phyloP scores from a whole-genome alignment of 805 yeast species.

The Yamadazyma endophytica region DNA sequence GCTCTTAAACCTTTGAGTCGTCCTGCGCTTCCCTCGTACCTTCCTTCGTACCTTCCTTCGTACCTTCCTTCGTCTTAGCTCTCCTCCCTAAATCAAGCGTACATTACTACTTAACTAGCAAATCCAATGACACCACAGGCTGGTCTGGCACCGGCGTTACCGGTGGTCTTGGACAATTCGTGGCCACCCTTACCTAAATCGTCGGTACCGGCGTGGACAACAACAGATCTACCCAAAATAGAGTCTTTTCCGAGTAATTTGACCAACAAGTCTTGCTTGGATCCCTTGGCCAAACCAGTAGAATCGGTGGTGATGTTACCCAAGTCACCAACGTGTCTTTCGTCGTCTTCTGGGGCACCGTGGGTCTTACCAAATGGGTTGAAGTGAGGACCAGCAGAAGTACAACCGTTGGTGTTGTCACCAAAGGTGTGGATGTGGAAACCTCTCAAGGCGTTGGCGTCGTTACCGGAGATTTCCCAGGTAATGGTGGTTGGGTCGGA shows the following conservation, averaged over 20 bases:
- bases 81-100: not conserved
- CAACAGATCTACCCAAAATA: slow-evolving; percentile 91
- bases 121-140: slow-evolving; percentile 98
- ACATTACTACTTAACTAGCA: slow-evolving; percentile 28
- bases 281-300: slow-evolving; percentile 86
- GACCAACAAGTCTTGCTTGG: slow-evolving; percentile 71
- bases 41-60: too few species aligned
- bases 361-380: slow-evolving; percentile 84
- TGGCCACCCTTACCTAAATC: slow-evolving; percentile 94
- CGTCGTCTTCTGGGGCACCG: slow-evolving; percentile 84
- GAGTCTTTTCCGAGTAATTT: slow-evolving; percentile 85
- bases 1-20: too few species aligned
- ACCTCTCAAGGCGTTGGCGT: slow-evolving; percentile 84
- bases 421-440: slow-evolving; percentile 99
- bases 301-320: slow-evolving; percentile 92
- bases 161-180: slow-evolving; percentile 88
- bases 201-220: slow-evolving; percentile 87
- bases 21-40: too few species aligned
- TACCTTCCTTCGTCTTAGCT: too few species aligned
- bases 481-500: slow-evolving; percentile 77
- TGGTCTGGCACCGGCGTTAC: slow-evolving; percentile 97
- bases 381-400: slow-evolving; percentile 97
- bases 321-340: slow-evolving; percentile 91
- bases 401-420: slow-evolving; percentile 98
- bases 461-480: slow-evolving; percentile 88